Percentiles rank a stretch among this genome's conserved stretches.
Evolutionary conservation across 1,284 basidiomycete genomes (phyloP).

Genomic region (Trichosporon sp.): DNA sequence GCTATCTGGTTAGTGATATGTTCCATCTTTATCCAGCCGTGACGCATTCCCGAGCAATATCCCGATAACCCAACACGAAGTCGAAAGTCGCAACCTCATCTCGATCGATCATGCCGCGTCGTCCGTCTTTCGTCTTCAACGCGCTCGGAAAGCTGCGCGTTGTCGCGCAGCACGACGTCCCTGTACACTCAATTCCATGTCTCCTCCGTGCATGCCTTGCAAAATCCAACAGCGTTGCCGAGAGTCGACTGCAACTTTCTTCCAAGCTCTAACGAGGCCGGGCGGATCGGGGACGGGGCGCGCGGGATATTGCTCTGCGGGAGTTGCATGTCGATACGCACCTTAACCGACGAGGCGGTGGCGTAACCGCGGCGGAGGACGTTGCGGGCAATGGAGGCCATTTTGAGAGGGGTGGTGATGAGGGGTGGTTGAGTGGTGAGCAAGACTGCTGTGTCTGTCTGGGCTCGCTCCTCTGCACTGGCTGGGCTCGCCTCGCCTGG

Average conservation of each 20-base stretch:
- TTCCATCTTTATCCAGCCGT: background rate
- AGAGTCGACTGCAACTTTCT: background rate
- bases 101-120: background rate
- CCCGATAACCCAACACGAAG: background rate
- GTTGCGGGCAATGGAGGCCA: constrained; percentile 45
- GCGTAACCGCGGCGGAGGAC: constrained; percentile 48
- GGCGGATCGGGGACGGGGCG: background rate
- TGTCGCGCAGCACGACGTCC: background rate
- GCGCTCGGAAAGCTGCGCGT: background rate
- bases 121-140: background rate
- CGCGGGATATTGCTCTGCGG: background rate
- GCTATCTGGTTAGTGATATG: constrained; percentile 28
- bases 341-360: constrained; percentile 46
- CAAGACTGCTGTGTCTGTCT: constrained; percentile 2
- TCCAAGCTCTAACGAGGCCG: background rate
- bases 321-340: constrained; percentile 22
- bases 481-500: constrained; percentile 1
- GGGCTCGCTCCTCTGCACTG: constrained; percentile 4
- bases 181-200: background rate
- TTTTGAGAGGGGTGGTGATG: constrained; percentile 28
- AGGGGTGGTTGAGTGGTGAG: constrained; percentile 17
- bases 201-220: background rate
- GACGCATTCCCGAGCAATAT: background rate
- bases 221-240: background rate
- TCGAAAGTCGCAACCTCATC: background rate